A percentile compares a stretch with the other conserved stretches of the same genome.
These are phyloP conservation scores for Camellia japonica DNA, from an alignment of 148 eudicot genomes.

Conservation along the genomic window DNA sequence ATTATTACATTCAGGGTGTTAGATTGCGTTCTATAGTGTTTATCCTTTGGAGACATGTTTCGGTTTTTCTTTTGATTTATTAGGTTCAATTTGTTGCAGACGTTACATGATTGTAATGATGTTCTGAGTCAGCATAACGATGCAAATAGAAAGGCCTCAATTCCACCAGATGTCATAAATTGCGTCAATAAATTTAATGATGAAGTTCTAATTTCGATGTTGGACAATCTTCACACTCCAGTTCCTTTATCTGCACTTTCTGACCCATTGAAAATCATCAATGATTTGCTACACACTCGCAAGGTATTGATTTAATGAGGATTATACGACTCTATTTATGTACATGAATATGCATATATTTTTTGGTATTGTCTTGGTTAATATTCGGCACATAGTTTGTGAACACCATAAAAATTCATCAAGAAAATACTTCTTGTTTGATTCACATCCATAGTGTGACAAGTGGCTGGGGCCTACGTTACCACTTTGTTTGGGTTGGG, in stretches of 20 bases:
- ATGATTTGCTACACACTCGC: slow-evolving; percentile 88
- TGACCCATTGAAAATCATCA: slow-evolving; percentile 80
- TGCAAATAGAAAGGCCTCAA: slow-evolving; percentile 35
- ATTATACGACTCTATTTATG: not conserved
- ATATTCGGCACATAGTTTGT: not conserved
- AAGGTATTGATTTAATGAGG: slow-evolving; percentile 49
- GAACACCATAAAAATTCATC: not conserved
- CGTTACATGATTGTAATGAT: slow-evolving; percentile 70
- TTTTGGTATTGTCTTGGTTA: not conserved
- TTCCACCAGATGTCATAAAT: slow-evolving; percentile 49
- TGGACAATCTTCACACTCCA: slow-evolving; percentile 82
- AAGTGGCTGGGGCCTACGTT: not conserved
- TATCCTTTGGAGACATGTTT: not conserved
- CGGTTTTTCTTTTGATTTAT: slow-evolving; percentile 5
- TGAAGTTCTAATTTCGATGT: slow-evolving; percentile 61
- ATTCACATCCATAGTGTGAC: not conserved
- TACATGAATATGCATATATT: not conserved
- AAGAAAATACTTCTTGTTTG: not conserved
- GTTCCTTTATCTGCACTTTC: slow-evolving; percentile 77
- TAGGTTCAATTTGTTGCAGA: slow-evolving; percentile 39
- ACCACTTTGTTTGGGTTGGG: not conserved
- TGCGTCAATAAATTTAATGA: slow-evolving; percentile 59
- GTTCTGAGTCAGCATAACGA: slow-evolving; percentile 43
- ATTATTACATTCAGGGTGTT: not conserved
- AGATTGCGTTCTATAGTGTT: not conserved